Percentiles rank a stretch among this genome's conserved stretches.
Conservation (phyloP, 805 yeast genomes). For the Saccharomycopsis oosterbeekiorum region DNA sequence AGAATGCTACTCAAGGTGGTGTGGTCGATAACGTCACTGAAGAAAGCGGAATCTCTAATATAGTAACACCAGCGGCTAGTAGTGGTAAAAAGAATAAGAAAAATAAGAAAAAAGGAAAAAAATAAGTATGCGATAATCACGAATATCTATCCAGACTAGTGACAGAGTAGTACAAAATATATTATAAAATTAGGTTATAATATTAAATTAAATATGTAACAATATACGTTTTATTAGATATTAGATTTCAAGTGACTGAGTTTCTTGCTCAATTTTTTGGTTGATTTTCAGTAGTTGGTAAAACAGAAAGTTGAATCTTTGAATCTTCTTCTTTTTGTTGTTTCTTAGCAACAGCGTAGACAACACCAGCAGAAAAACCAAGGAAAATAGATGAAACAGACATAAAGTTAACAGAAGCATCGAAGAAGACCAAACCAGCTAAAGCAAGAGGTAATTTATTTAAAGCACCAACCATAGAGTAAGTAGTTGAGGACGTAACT, state of each 20-base stretch:
- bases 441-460: conserved; percentile 97
- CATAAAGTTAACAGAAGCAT: conserved; percentile 88
- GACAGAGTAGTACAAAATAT: background rate
- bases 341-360: conserved; percentile 92
- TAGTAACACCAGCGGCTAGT: background rate
- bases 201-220: background rate
- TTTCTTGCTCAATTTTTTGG: background rate
- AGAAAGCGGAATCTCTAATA: conserved; percentile 22
- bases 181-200: no score
- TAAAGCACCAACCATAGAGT: conserved; percentile 98
- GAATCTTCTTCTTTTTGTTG: conserved; percentile 53
- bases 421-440: conserved; percentile 89
- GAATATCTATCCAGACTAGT: background rate
- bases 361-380: conserved; percentile 93
- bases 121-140: background rate
- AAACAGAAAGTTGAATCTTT: conserved; percentile 4
- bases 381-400: conserved; percentile 83
- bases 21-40: conserved; percentile 38
- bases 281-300: conserved; percentile 13
- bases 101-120: conserved; percentile 4
- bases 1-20: conserved; percentile 50
- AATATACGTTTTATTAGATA: background rate
- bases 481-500: conserved; percentile 96
- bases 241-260: no score
- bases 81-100: conserved; percentile 1